These are phyloP conservation scores for Trichoderma pleuroti DNA, from an alignment of 2,329 filamentous ascomycete genomes.

Conservation along the genomic window DNA sequence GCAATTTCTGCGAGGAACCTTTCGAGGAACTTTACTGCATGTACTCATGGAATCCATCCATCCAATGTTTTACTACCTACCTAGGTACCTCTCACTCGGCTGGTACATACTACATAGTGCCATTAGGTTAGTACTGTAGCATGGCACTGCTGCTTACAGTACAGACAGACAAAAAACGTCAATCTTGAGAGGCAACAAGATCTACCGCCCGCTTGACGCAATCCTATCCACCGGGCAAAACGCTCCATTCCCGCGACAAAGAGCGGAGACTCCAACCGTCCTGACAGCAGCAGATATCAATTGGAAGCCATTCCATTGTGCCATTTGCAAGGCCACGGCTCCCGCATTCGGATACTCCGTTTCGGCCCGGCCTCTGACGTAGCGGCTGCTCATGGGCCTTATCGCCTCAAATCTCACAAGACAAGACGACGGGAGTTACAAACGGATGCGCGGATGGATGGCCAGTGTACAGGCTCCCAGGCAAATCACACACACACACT, in stretches of 20 bases:
- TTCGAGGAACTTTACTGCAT: background rate
- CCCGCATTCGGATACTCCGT: slow-evolving; percentile 11
- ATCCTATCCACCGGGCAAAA: slow-evolving; percentile 1
- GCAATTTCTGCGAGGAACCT: background rate
- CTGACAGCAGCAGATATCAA: background rate
- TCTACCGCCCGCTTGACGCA: slow-evolving; percentile 6
- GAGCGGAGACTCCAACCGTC: background rate
- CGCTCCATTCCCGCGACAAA: background rate
- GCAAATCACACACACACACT: too few species aligned
- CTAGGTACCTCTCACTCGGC: too few species aligned
- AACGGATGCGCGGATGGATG: background rate
- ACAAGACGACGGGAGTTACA: background rate
- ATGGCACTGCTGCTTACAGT: background rate
- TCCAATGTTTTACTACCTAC: too few species aligned
- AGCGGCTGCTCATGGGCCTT: background rate
- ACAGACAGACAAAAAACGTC: background rate
- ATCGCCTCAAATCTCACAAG: too few species aligned
- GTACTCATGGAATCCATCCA: too few species aligned
- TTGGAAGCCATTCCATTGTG: background rate
- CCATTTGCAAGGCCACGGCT: background rate
- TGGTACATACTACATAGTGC: too few species aligned
- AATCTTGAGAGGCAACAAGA: background rate
- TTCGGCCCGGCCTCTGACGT: slow-evolving; percentile 8
- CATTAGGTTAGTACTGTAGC: too few species aligned
- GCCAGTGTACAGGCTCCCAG: background rate